Percentiles rank a stretch among this genome's conserved stretches.
Conservation (phyloP, 2,329 filamentous ascomycete genomes). For the Coniochaeta pulveracea region DNA sequence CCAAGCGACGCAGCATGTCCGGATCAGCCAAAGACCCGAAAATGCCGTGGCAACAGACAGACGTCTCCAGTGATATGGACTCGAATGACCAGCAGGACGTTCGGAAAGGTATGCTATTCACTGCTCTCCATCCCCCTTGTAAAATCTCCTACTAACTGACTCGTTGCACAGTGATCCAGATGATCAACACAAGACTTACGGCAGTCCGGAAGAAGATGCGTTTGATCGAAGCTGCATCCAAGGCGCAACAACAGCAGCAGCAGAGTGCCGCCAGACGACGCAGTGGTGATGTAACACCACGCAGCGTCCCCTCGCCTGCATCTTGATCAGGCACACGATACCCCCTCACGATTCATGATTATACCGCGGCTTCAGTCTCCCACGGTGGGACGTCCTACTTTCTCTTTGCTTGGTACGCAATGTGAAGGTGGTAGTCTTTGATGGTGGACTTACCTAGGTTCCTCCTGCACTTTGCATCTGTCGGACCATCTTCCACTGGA, state of each 20-base stretch:
- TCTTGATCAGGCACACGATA: slow-evolving; percentile 17
- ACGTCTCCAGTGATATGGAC: slow-evolving; percentile 38
- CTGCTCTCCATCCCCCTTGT: neutral
- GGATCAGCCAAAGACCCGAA: slow-evolving; percentile 29
- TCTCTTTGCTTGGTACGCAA: too few relatives aligned
- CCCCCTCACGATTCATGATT: slow-evolving; percentile 4
- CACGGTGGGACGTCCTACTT: too few relatives aligned
- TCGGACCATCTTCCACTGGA: too few relatives aligned
- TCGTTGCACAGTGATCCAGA: slow-evolving; percentile 41
- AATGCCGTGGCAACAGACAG: slow-evolving; percentile 23
- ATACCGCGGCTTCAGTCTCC: neutral
- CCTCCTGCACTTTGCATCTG: too few relatives aligned
- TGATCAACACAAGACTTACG: slow-evolving; percentile 45
- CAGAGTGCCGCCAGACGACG: slow-evolving; percentile 33
- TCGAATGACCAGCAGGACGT: slow-evolving; percentile 63
- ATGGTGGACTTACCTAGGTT: too few relatives aligned
- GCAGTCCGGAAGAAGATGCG: slow-evolving; percentile 49
- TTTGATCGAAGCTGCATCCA: slow-evolving; percentile 47
- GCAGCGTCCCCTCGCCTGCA: slow-evolving; percentile 38
- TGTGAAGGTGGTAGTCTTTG: too few relatives aligned
- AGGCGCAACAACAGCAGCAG: slow-evolving; percentile 26
- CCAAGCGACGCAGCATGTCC: slow-evolving; percentile 22
- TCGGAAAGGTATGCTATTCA: slow-evolving; percentile 53
- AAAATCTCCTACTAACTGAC: neutral
- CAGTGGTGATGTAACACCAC: slow-evolving; percentile 44